A percentile compares a stretch with the other conserved stretches of the same genome.
phyloP scores from a whole-genome alignment of 1,284 basidiomycete genomes.

The Ustilago shanxiensis region DNA sequence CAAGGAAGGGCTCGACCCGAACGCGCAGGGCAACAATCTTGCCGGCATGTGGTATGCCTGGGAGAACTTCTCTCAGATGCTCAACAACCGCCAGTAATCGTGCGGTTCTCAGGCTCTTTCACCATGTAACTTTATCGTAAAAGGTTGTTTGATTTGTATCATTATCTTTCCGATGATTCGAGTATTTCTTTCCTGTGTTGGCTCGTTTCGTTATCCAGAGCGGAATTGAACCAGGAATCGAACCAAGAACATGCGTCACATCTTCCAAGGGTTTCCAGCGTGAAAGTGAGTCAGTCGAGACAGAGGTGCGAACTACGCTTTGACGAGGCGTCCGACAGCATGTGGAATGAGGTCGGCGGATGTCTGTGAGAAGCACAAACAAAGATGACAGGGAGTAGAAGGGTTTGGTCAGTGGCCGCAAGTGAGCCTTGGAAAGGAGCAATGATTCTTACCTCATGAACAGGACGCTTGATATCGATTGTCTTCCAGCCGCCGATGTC shows the following conservation, averaged over 20 bases:
- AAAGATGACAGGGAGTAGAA: not conserved
- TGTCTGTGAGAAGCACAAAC: constrained; percentile 13
- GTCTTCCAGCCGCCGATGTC: constrained; percentile 53
- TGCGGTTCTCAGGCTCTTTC: not conserved
- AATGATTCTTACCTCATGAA: constrained; percentile 27
- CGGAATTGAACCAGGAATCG: not conserved
- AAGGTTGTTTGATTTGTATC: constrained; percentile 5
- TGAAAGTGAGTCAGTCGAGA: not conserved
- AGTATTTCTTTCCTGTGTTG: not conserved
- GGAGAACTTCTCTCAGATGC: constrained; percentile 58
- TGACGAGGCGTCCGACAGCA: constrained; percentile 50
- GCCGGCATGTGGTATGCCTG: constrained; percentile 51
- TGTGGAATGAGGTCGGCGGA: constrained; percentile 43
- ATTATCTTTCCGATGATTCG: constrained; percentile 2
- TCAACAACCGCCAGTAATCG: constrained; percentile 50
- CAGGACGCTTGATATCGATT: constrained; percentile 43
- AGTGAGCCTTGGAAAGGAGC: too few relatives aligned
- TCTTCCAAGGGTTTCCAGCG: not conserved
- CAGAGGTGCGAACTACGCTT: constrained; percentile 24
- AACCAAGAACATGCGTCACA: not conserved
- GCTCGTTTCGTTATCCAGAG: not conserved
- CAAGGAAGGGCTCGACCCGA: constrained; percentile 32
- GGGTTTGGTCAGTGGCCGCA: not conserved
- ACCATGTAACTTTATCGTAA: not conserved
- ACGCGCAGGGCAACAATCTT: constrained; percentile 41